These are phyloP conservation scores for Tylopilus intermedius DNA, from an alignment of 768 basidiomycete species.

Conservation along the genomic window DNA sequence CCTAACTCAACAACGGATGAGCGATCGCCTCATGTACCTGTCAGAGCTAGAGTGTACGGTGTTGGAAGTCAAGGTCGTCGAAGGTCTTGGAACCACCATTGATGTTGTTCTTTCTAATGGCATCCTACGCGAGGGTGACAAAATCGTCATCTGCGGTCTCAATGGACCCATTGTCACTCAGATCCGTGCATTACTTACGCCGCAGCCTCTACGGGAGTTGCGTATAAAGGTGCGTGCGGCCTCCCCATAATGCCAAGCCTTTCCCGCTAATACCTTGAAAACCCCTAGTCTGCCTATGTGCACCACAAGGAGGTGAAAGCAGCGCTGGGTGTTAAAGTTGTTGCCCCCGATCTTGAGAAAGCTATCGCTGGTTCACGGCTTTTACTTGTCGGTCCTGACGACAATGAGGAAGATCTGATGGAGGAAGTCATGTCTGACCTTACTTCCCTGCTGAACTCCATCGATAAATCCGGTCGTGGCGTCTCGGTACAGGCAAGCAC, in stretches of 20 bases:
- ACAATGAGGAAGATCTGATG: constrained; percentile 91
- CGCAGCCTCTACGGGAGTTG: constrained; percentile 91
- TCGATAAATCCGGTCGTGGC: constrained; percentile 93
- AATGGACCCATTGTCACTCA: constrained; percentile 97
- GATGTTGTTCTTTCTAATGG: constrained; percentile 97
- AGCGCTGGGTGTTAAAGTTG: constrained; percentile 92
- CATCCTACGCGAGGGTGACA: constrained; percentile 85
- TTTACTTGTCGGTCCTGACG: constrained; percentile 88
- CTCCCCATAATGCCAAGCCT: not conserved
- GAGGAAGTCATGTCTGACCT: constrained; percentile 97
- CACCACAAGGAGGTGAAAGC: constrained; percentile 98
- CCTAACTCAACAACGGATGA: constrained; percentile 97
- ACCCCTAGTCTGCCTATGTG: constrained; percentile 79
- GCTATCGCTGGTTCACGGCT: constrained; percentile 96
- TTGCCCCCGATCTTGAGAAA: constrained; percentile 93
- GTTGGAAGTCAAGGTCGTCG: constrained; percentile 96
- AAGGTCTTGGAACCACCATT: constrained; percentile 96
- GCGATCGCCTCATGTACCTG: constrained; percentile 94
- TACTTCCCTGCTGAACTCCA: constrained; percentile 78
- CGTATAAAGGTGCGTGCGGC: constrained; percentile 75
- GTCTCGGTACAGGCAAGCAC: constrained; percentile 98
- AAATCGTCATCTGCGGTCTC: constrained; percentile 91
- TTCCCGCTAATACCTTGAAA: constrained; percentile 3
- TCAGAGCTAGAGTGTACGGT: constrained; percentile 97
- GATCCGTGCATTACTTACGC: constrained; percentile 88